Conservation (phyloP, 352 stramenopile genomes). For the Proteromonas lacertae region DNA sequence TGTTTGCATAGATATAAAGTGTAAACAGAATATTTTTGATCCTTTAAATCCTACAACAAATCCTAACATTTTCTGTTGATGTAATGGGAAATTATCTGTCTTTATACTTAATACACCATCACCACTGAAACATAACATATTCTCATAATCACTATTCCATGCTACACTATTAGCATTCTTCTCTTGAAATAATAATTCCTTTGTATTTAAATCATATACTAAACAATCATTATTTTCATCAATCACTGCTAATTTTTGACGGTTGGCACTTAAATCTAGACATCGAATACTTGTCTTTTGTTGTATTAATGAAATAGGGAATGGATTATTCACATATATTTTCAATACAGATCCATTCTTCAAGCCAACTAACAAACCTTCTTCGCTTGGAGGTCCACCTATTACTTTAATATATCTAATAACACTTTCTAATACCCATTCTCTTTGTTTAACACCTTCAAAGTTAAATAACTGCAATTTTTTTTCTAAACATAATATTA, state of each 20-base stretch:
- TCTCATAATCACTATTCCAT: constrained; percentile 67
- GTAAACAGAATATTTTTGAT: constrained; percentile 55
- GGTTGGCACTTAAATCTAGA: constrained; percentile 33
- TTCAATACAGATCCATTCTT: constrained; percentile 49
- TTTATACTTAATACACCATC: no score
- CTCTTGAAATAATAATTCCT: constrained; percentile 45
- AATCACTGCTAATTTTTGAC: constrained; percentile 47
- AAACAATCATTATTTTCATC: constrained; percentile 41
- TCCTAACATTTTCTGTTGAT: constrained; percentile 17
- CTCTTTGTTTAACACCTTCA: constrained; percentile 10
- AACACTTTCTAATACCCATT: constrained; percentile 29
- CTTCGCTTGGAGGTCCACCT: constrained; percentile 34
- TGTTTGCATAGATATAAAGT: constrained; percentile 32
- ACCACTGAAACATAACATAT: constrained; percentile 68
- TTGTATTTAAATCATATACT: constrained; percentile 50
- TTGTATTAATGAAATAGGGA: constrained; percentile 43
- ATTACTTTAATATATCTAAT: constrained; percentile 62
- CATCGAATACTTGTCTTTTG: constrained; percentile 37
- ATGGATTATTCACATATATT: constrained; percentile 69
- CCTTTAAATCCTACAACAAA: constrained; percentile 59
- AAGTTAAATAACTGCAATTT: constrained; percentile 66
- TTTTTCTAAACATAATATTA: constrained; percentile 54
- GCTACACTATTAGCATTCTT: constrained; percentile 15
- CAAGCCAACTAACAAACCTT: constrained; percentile 56
- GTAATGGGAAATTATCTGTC: neutral